phyloP scores from a whole-genome alignment of 306 rosid genomes.

The Gastrolobium villosum region DNA sequence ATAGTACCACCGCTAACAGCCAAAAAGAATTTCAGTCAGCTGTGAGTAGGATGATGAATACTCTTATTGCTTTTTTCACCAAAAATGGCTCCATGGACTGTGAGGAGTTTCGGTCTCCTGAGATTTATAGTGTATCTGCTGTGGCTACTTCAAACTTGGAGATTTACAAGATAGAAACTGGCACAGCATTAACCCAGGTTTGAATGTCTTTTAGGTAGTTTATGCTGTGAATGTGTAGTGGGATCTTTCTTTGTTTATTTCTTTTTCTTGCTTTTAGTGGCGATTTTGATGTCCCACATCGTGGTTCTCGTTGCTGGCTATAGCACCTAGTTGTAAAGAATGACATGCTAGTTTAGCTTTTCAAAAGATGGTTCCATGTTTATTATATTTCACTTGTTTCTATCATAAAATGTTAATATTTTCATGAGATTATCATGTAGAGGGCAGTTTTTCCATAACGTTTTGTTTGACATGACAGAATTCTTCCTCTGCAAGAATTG shows the following conservation, averaged over 20 bases:
- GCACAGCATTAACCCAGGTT: slow-evolving; percentile 38
- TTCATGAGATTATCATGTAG: background rate
- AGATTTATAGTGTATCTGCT: slow-evolving; percentile 32
- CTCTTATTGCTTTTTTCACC: slow-evolving; percentile 68
- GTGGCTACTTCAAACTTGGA: slow-evolving; percentile 49
- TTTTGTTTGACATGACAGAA: slow-evolving; percentile 23
- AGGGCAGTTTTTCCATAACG: slow-evolving; percentile 23
- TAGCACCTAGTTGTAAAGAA: background rate
- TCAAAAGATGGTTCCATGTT: slow-evolving; percentile 3
- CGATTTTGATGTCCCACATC: slow-evolving; percentile 39
- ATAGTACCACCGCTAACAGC: background rate
- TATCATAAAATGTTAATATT: background rate
- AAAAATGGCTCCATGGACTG: slow-evolving; percentile 72
- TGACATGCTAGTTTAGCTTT: slow-evolving; percentile 1
- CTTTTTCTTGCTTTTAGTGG: slow-evolving; percentile 33
- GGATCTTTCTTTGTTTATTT: background rate
- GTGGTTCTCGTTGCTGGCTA: slow-evolving; percentile 20
- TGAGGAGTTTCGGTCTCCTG: slow-evolving; percentile 61
- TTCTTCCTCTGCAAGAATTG: slow-evolving; percentile 27
- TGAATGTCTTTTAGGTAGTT: slow-evolving; percentile 28
- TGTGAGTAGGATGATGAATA: slow-evolving; percentile 66
- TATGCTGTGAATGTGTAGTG: slow-evolving; percentile 40
- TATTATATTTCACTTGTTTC: slow-evolving; percentile 8
- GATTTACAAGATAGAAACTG: slow-evolving; percentile 34
- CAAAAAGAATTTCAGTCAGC: slow-evolving; percentile 57